A percentile compares a stretch with the other conserved stretches of the same genome.
Evolutionary conservation across 345 rosid genomes (phyloP).

Genomic region (Eucalyptus regnans): DNA sequence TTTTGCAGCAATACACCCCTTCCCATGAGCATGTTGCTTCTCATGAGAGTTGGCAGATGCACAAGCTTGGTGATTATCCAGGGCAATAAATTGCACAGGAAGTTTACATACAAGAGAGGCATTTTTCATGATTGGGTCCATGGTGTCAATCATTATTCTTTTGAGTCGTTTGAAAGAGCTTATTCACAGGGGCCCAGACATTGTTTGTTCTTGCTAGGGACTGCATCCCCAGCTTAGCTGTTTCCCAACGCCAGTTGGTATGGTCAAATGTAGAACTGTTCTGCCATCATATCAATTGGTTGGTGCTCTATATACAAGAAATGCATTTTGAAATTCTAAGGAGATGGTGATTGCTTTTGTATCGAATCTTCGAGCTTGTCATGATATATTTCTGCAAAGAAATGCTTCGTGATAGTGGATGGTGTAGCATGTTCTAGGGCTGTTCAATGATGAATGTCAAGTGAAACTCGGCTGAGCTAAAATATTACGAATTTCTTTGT

Average conservation of each 20-base stretch:
- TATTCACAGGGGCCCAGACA: constrained; percentile 3
- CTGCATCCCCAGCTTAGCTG: background rate
- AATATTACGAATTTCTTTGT: background rate
- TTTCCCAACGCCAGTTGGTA: background rate
- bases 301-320: background rate
- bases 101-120: constrained; percentile 10
- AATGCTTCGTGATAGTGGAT: background rate
- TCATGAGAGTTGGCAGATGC: constrained; percentile 88
- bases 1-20: constrained; percentile 61
- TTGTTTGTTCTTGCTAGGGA: background rate
- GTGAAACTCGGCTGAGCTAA: background rate
- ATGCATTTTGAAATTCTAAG: background rate
- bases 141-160: constrained; percentile 13
- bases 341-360: background rate
- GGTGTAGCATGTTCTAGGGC: background rate
- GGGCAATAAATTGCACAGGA: constrained; percentile 20
- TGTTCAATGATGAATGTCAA: background rate
- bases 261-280: constrained; percentile 10
- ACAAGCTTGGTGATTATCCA: constrained; percentile 53
- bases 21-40: constrained; percentile 67
- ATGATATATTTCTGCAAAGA: background rate
- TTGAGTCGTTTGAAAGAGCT: constrained; percentile 4
- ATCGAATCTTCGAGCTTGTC: background rate
- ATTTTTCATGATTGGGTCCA: constrained; percentile 3
- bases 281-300: constrained; percentile 1